Evolutionary conservation across 148 eudicot genomes (phyloP).

Genomic region (Cornus florida): DNA sequence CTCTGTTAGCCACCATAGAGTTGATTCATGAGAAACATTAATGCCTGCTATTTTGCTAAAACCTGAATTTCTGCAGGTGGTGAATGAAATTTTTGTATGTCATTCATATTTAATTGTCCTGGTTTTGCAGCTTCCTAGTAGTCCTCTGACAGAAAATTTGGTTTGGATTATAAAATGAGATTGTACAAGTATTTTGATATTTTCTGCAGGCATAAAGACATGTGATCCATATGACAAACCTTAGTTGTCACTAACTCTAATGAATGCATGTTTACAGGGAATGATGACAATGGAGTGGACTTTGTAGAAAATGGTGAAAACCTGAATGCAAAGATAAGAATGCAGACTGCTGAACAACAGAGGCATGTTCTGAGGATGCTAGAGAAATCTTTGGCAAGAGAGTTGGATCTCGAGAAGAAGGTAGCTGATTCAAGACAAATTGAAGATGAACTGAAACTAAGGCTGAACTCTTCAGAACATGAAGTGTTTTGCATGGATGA

Average conservation of each 20-base stretch:
- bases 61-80: background rate
- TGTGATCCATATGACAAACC: background rate
- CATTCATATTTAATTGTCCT: conserved; percentile 1
- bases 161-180: background rate
- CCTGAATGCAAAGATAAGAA: conserved; percentile 43
- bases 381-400: conserved; percentile 85
- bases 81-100: background rate
- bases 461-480: conserved; percentile 46
- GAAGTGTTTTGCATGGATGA: conserved; percentile 56
- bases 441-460: conserved; percentile 56
- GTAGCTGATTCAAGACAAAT: conserved; percentile 53
- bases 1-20: background rate
- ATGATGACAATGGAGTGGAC: conserved; percentile 36
- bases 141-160: background rate
- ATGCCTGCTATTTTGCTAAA: background rate
- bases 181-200: background rate
- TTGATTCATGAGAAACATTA: background rate
- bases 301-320: conserved; percentile 33
- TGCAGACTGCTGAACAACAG: conserved; percentile 88
- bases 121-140: background rate
- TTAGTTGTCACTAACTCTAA: conserved; percentile 3
- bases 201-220: background rate
- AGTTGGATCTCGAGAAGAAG: conserved; percentile 76
- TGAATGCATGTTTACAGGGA: conserved; percentile 39
- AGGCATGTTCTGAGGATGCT: conserved; percentile 72